Evolutionary conservation across 2,329 filamentous ascomycete genomes (phyloP).

Genomic region (Neurospora sp.): DNA sequence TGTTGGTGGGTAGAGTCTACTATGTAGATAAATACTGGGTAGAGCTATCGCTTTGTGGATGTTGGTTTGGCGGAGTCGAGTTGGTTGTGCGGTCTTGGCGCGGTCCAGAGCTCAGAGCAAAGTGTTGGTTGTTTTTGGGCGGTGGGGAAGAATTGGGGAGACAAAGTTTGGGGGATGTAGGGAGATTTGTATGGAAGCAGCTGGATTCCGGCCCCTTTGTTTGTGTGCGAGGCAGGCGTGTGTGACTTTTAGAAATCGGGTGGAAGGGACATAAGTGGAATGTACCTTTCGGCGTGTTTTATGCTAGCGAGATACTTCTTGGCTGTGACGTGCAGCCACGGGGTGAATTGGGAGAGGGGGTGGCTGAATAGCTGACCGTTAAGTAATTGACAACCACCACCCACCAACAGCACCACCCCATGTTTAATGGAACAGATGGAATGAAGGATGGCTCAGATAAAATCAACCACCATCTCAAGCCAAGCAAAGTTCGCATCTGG

Average conservation of each 20-base stretch:
- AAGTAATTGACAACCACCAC: not conserved
- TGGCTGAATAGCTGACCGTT: not conserved
- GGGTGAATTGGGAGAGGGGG: not conserved
- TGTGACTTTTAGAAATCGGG: not conserved
- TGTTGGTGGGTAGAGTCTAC: not conserved
- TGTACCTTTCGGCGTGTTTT: not conserved
- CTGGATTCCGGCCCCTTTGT: not conserved
- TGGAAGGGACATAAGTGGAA: not conserved
- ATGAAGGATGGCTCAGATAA: not conserved
- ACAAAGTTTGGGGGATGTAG: not conserved
- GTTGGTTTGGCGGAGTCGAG: not conserved
- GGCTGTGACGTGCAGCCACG: not conserved
- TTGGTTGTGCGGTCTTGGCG: not conserved
- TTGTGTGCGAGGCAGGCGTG: not conserved
- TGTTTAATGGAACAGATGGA: not conserved
- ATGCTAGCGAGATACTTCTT: not conserved
- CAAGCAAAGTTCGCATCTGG: not conserved
- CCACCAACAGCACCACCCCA: not conserved
- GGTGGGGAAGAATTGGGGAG: not conserved
- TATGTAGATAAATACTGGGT: not conserved
- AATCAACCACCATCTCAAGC: not conserved
- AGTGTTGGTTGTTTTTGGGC: not conserved
- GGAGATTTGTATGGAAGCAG: not conserved
- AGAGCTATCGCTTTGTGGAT: not conserved
- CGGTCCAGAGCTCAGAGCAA: not conserved